Base-by-base conservation (phyloP, 257 asterid genomes). In the Nicotiana otophora region DNA sequence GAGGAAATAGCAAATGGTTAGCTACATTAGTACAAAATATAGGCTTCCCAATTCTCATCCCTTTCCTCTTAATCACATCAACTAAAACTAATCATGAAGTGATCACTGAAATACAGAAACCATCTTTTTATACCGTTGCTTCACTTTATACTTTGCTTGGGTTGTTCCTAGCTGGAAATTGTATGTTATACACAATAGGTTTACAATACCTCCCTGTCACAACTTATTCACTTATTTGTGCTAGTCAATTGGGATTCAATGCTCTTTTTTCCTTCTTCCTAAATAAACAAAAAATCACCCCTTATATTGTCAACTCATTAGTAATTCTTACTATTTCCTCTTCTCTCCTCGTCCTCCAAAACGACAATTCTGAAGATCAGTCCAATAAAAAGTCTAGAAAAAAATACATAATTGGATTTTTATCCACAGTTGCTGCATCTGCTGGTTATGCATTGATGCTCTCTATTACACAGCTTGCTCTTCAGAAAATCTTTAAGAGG, bases 1-100 rank as follows among this genome's bases (percentile, higher is more conserved):
- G 98, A 11, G 98, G 97, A 69, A 84, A 90, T 3, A 93, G 97
- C 72, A 81, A 85, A 63, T 93, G 97, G 98, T 51, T 91, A 83
- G 95, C 95, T 7, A 87, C 98, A 46, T 61, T 95, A 7, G 92
- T 89, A 1, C 93, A 88, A 86, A 85, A 76, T 31, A 87, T 63
- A 14, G 98, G 95, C 7, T 94, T 91, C 81, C 98, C 97, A 2
- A 58, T 90, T 53, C 92, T 93, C 10, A 19, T 93, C 62, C 98
- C 98, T 4, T 85, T 95, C 66, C 93, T 86, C 4, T 88, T 92
- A 28, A 64, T 86, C 9, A 34, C 82, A 26, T 7, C 82, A 26
- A 30, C 69, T 48, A 72, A 84, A 19, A 28, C 7, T 31, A 34
- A 55, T 3, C 10, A 16, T 42, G 11, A 42, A 8, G 48, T 42